Evolutionary conservation across 805 yeast species (phyloP).

Genomic region (Kodamaea hsintzibuensis): DNA sequence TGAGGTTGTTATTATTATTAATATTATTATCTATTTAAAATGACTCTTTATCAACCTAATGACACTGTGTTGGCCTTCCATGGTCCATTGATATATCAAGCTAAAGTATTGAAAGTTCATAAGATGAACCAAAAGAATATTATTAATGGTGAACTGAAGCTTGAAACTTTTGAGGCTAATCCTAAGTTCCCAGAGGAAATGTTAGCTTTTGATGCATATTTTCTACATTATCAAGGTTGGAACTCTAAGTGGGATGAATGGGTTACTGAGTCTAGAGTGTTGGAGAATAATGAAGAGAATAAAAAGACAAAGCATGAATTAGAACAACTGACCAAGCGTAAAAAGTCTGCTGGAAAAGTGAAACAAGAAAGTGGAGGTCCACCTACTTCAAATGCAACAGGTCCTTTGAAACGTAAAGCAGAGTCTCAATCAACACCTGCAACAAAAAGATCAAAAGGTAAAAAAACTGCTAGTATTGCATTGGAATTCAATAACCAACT

Average conservation of each 20-base stretch:
- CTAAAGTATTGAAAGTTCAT: constrained; percentile 68
- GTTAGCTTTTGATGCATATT: constrained; percentile 48
- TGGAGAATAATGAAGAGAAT: constrained; percentile 70
- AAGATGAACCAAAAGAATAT: constrained; percentile 50
- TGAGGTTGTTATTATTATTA: too few species aligned
- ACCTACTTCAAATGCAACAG: not conserved
- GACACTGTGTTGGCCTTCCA: constrained; percentile 68
- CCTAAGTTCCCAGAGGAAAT: constrained; percentile 27
- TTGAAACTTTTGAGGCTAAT: constrained; percentile 32
- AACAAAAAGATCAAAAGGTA: constrained; percentile 7
- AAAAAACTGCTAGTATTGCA: constrained; percentile 56
- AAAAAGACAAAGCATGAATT: constrained; percentile 61
- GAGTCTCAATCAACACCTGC: constrained; percentile 1
- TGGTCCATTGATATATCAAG: constrained; percentile 89
- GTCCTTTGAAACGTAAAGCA: constrained; percentile 9
- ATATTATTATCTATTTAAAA: too few species aligned
- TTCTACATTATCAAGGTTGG: constrained; percentile 94
- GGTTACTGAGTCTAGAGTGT: constrained; percentile 71
- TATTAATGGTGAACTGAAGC: constrained; percentile 40
- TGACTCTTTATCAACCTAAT: constrained; percentile 21
- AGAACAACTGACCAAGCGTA: constrained; percentile 29
- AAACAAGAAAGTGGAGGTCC: not conserved
- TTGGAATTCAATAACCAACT: constrained; percentile 64
- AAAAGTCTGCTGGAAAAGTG: constrained; percentile 5
- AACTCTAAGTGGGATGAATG: constrained; percentile 96